A percentile compares a stretch with the other conserved stretches of the same genome.
Evolutionary conservation across 306 rosid species (phyloP).

Genomic region (Pueraria montana): DNA sequence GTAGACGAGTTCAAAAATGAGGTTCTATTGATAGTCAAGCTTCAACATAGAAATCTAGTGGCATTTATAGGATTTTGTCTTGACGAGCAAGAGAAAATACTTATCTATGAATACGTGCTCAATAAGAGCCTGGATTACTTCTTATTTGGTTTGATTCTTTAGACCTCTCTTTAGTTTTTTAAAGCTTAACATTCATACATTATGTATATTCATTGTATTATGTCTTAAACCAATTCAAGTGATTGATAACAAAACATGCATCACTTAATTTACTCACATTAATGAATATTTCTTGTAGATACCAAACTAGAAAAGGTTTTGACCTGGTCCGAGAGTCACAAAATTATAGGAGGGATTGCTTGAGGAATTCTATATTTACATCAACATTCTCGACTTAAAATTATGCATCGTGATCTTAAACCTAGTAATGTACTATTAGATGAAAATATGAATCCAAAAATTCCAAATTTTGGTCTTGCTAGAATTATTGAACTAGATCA

Average conservation of each 20-base stretch:
- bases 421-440: constrained; percentile 12
- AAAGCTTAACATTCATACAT: not conserved
- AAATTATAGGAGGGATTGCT: constrained; percentile 3
- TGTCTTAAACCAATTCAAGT: not conserved
- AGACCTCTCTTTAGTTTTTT: not conserved
- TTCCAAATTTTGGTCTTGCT: constrained; percentile 35
- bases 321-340: not conserved
- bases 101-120: constrained; percentile 9
- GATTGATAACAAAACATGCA: not conserved
- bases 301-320: not conserved
- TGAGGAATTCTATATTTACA: constrained; percentile 12
- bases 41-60: constrained; percentile 25
- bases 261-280: not conserved
- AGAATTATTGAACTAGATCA: constrained; percentile 3
- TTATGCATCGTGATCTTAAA: constrained; percentile 15
- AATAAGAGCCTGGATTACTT: constrained; percentile 13
- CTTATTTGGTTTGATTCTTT: constrained; percentile 31
- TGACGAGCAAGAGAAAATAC: constrained; percentile 15
- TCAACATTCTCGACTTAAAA: not conserved
- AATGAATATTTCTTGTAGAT: constrained; percentile 14
- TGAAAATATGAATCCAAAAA: constrained; percentile 22
- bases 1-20: not conserved
- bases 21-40: not conserved
- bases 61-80: constrained; percentile 16
- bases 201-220: no score